Evolutionary conservation across 768 basidiomycete genomes (phyloP), one percentile per base, ranked within the genome.

Genomic region (Lanmaoa pseudosensibilis): DNA sequence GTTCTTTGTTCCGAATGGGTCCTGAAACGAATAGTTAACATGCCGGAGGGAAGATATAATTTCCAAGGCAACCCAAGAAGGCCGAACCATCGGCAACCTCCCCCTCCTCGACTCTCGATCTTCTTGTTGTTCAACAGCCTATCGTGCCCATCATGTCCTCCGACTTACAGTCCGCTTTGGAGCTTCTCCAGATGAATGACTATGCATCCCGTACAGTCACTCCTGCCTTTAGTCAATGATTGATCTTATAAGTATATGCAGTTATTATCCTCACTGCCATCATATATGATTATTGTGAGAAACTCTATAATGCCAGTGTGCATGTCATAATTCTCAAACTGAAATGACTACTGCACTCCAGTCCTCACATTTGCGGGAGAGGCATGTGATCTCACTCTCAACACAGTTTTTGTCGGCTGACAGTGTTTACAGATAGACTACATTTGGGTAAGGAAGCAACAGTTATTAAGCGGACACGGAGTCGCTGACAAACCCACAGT

Each of bases 351-450:
- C 12, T 36, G n/a, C 45, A 7, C 25, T 3, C 16, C 23, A 56
- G 57, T 51, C 12, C 54, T 59, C 49, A 51, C 19, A 1, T 47
- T 59, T 6, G 23, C 54, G 2, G 34, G 39, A 16, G 57, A 59
- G 39, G 57, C 38, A 37, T 21, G 10, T 18, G 9, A 16, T 15
- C 12, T 46, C 3, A 0, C 18, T 37, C 23, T 32, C 23, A 15
- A 15, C 13, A 15, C n/a, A n/a, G n/a, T 33, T 4, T 18, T 15
- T 45, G 12, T 33, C 8, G n/a, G 5, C 16, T 33, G 10, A 46
- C 2, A 16, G n/a, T 12, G 15, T 43, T 51, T 8, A 2, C 11
- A 56, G 55, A 25, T 53, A 30, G 32, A 56, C 9, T 46, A 56
- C 39, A 18, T 54, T 6, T 56, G 51, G 50, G 50, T 53, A n/a